Conservation (phyloP, 2,329 filamentous ascomycete genomes). For the Clonostachys rosea region DNA sequence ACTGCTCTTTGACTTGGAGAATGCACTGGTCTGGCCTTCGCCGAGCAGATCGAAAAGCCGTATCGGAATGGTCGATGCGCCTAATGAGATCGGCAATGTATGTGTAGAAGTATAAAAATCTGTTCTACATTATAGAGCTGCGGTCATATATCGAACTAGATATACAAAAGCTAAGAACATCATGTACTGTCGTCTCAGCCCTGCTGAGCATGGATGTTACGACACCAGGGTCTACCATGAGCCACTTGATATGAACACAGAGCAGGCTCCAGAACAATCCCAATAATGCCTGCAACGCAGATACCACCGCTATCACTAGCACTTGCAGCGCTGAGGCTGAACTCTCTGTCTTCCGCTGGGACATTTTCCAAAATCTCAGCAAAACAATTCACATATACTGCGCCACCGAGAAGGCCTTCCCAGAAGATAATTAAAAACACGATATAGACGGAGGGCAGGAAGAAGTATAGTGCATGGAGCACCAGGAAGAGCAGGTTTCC, state of each 20-base stretch:
- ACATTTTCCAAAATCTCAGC: conserved; percentile 88
- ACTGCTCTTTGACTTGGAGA: conserved; percentile 12
- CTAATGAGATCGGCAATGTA: too few species aligned
- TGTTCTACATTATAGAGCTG: background rate
- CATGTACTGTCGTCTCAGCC: background rate
- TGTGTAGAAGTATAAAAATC: too few species aligned
- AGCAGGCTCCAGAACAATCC: conserved; percentile 76
- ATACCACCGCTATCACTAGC: conserved; percentile 92
- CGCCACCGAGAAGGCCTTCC: conserved; percentile 87
- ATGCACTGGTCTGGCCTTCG: conserved; percentile 1
- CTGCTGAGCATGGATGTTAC: conserved; percentile 38
- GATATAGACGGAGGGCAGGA: conserved; percentile 82
- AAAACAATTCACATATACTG: conserved; percentile 95
- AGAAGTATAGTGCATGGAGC: conserved; percentile 72
- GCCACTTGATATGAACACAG: conserved; percentile 80
- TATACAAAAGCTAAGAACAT: background rate
- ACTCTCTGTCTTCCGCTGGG: conserved; percentile 74
- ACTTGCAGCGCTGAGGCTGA: conserved; percentile 82
- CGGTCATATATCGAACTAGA: background rate
- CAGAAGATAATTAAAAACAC: conserved; percentile 84
- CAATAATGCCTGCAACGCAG: conserved; percentile 78
- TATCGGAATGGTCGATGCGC: too few species aligned
- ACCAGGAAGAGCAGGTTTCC: conserved; percentile 71
- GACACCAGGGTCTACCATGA: conserved; percentile 75
- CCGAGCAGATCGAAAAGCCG: too few species aligned